phyloP scores from a whole-genome alignment of 345 rosid species.

The Abelmoschus esculentus region DNA sequence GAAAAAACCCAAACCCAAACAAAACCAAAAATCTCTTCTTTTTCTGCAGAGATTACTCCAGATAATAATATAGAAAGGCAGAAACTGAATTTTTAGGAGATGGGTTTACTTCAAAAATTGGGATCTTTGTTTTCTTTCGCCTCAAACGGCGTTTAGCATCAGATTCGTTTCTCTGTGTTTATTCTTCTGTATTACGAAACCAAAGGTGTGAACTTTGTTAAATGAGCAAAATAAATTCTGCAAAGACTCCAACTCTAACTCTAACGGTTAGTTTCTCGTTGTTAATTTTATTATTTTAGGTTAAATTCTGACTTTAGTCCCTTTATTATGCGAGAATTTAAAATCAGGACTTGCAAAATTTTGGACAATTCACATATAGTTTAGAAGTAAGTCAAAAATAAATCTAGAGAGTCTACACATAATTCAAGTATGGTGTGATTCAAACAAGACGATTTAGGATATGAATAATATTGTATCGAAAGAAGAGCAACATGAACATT shows the following conservation, averaged over 20 bases:
- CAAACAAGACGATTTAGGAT: too few relatives aligned
- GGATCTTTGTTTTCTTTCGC: neutral
- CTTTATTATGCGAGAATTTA: too few relatives aligned
- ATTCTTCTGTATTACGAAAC: neutral
- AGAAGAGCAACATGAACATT: too few relatives aligned
- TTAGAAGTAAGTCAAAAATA: too few relatives aligned
- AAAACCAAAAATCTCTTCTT: neutral
- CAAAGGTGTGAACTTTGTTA: neutral
- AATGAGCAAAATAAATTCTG: neutral
- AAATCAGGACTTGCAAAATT: too few relatives aligned
- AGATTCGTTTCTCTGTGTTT: neutral
- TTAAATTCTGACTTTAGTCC: too few relatives aligned
- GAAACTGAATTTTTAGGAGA: neutral
- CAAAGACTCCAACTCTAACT: neutral
- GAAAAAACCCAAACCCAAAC: too few relatives aligned
- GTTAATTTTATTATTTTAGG: neutral
- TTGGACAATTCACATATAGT: too few relatives aligned
- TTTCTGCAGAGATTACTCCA: neutral
- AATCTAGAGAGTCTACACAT: too few relatives aligned
- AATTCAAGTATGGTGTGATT: too few relatives aligned
- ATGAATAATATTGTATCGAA: too few relatives aligned
- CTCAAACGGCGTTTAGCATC: neutral
- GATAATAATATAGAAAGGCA: neutral
- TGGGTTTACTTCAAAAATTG: neutral
- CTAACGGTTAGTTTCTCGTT: neutral